These are phyloP conservation scores for Sarocladiaceae sp. DNA, from an alignment of 2,329 filamentous ascomycete genomes.

Conservation along the genomic window DNA sequence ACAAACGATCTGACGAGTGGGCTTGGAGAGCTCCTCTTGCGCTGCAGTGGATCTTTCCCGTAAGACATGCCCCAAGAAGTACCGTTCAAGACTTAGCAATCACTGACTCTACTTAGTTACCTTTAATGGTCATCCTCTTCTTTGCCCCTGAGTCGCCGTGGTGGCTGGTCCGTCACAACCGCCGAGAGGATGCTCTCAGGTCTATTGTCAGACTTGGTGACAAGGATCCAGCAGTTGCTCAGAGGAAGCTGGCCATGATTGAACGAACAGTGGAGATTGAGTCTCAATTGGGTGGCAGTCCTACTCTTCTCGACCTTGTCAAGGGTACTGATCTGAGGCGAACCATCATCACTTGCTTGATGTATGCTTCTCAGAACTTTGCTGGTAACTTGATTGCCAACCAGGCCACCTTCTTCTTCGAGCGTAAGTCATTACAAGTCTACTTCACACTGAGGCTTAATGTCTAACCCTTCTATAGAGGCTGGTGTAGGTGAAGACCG, in stretches of 20 bases:
- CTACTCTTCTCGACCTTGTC: slow-evolving; percentile 80
- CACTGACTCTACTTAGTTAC: slow-evolving; percentile 36
- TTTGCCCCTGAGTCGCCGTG: slow-evolving; percentile 47
- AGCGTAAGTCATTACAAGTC: slow-evolving; percentile 30
- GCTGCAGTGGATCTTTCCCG: slow-evolving; percentile 46
- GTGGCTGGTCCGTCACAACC: slow-evolving; percentile 48
- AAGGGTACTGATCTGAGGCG: slow-evolving; percentile 71
- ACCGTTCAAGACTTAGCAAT: too few relatives aligned
- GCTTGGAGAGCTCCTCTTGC: slow-evolving; percentile 45
- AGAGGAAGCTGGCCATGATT: slow-evolving; percentile 90
- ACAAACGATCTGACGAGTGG: slow-evolving; percentile 29
- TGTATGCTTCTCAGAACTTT: slow-evolving; percentile 60
- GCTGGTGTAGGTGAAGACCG: slow-evolving; percentile 15
- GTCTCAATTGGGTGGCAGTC: slow-evolving; percentile 67
- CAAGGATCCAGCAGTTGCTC: slow-evolving; percentile 49
- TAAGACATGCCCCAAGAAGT: too few relatives aligned
- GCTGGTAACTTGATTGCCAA: slow-evolving; percentile 62
- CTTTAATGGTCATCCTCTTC: slow-evolving; percentile 36
- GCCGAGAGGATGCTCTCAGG: slow-evolving; percentile 20
- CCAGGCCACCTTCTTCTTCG: slow-evolving; percentile 61
- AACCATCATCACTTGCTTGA: slow-evolving; percentile 65
- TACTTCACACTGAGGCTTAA: too few relatives aligned
- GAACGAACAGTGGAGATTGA: slow-evolving; percentile 81
- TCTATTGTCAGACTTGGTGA: slow-evolving; percentile 15
- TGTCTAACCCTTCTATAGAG: background rate